These are phyloP conservation scores for Royoungia palumana DNA, from an alignment of 768 basidiomycete genomes.

Conservation along the genomic window DNA sequence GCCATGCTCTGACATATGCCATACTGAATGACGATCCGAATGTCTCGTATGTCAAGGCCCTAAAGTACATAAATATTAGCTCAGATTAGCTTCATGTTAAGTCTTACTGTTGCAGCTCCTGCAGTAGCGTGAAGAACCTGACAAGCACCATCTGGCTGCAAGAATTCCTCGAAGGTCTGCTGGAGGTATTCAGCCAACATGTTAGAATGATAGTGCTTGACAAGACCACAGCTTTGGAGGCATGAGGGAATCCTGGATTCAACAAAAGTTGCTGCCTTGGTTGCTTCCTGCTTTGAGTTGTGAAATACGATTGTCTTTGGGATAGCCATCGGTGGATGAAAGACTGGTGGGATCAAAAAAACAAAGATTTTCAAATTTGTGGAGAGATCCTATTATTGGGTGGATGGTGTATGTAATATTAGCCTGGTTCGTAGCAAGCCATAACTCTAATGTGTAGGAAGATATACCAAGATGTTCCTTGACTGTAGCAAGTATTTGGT, in stretches of 20 bases:
- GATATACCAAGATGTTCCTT: background rate
- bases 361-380: background rate
- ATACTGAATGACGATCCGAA: background rate
- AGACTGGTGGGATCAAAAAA: background rate
- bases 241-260: conserved; percentile 11
- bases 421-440: background rate
- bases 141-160: conserved; percentile 13
- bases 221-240: conserved; percentile 11
- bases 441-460: background rate
- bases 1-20: background rate
- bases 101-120: conserved; percentile 22
- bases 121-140: conserved; percentile 23
- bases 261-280: conserved; percentile 10
- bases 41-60: background rate
- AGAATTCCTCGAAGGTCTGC: conserved; percentile 22
- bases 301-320: conserved; percentile 15
- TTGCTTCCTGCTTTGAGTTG: conserved; percentile 12
- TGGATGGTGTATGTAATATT: conserved; percentile 2
- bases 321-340: background rate
- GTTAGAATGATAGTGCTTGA: conserved; percentile 25
- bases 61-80: background rate
- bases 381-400: background rate
- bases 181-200: conserved; percentile 28
- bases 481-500: background rate
- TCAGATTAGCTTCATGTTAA: background rate